Conservation (phyloP, 768 basidiomycete species). For the Pulveroboletus frians region DNA sequence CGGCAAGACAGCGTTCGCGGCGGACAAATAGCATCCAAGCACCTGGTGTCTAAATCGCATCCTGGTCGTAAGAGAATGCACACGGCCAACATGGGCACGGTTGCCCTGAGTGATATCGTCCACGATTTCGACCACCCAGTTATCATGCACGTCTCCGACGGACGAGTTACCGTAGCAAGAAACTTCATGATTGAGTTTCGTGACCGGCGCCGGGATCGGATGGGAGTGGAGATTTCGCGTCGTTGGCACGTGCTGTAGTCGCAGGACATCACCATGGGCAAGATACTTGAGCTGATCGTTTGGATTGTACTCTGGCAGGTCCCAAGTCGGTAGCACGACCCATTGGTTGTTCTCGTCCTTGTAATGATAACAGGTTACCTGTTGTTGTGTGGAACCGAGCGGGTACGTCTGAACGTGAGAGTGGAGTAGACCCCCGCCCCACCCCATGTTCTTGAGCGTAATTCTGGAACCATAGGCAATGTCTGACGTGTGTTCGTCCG, state of each 20-base stretch:
- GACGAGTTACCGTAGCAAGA: slow-evolving; percentile 91
- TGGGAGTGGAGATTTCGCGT: slow-evolving; percentile 93
- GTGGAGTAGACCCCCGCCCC: slow-evolving; percentile 93
- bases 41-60: slow-evolving; percentile 75
- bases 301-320: slow-evolving; percentile 59
- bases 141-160: slow-evolving; percentile 81
- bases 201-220: slow-evolving; percentile 76
- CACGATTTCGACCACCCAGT: slow-evolving; percentile 92
- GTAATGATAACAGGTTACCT: slow-evolving; percentile 99
- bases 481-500: slow-evolving; percentile 40
- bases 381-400: slow-evolving; percentile 87
- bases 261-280: slow-evolving; percentile 68
- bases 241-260: slow-evolving; percentile 78
- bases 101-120: slow-evolving; percentile 75
- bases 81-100: slow-evolving; percentile 52
- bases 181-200: slow-evolving; percentile 87
- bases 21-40: slow-evolving; percentile 84
- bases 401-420: slow-evolving; percentile 97
- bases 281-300: slow-evolving; percentile 66
- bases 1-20: slow-evolving; percentile 83
- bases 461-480: slow-evolving; percentile 86
- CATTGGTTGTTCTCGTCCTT: slow-evolving; percentile 98
- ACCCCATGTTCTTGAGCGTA: slow-evolving; percentile 96
- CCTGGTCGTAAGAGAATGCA: slow-evolving; percentile 89
- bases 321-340: slow-evolving; percentile 77